Evolutionary conservation across 1,284 basidiomycete species (phyloP).

Genomic region (Athelia psychrophila): DNA sequence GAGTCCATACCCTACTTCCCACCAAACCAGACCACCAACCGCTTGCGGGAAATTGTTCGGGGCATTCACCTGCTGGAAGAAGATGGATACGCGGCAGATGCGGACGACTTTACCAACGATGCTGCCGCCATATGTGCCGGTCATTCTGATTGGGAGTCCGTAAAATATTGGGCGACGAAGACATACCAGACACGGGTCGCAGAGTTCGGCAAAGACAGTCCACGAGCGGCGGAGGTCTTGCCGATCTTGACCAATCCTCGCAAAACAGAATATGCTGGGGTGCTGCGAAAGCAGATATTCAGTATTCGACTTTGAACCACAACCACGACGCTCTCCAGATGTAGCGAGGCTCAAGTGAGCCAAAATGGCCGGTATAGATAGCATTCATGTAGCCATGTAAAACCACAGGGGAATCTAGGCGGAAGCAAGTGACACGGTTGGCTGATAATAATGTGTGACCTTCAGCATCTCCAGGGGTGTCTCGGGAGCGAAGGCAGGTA

Average conservation of each 20-base stretch:
- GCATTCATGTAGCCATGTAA: no score
- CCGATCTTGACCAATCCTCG: background rate
- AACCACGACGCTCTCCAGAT: no score
- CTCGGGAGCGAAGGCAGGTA: no score
- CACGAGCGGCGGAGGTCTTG: background rate
- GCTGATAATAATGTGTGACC: no score
- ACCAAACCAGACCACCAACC: background rate
- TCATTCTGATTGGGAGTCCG: constrained; percentile 19
- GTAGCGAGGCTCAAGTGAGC: no score
- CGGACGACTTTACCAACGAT: constrained; percentile 18
- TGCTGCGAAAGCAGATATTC: background rate
- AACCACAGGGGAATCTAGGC: no score
- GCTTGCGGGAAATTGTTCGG: constrained; percentile 7
- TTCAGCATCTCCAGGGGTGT: no score
- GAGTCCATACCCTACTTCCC: constrained; percentile 2
- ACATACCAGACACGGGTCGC: constrained; percentile 14
- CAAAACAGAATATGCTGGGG: constrained; percentile 2
- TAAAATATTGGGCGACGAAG: constrained; percentile 15
- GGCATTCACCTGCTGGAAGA: constrained; percentile 10
- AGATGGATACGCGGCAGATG: constrained; percentile 13
- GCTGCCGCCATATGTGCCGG: constrained; percentile 14
- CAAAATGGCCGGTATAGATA: no score
- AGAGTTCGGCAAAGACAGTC: constrained; percentile 18
- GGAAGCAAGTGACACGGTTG: no score
- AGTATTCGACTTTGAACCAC: background rate